A percentile compares a stretch with the other conserved stretches of the same genome.
Evolutionary conservation across 441 rosid genomes (phyloP).

Genomic region (Rhodomyrtus psidioides): DNA sequence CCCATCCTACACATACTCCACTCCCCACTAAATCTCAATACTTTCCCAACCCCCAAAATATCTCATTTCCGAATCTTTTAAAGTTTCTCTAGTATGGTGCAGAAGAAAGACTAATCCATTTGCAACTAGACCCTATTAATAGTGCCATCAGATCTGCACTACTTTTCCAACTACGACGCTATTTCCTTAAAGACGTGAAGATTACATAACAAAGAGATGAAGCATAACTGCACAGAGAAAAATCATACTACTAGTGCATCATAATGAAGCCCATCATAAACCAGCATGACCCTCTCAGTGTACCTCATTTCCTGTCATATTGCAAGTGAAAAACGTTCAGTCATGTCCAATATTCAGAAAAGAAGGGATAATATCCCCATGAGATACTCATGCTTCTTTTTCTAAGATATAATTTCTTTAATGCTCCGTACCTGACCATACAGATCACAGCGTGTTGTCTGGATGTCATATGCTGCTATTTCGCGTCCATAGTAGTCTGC

Average conservation of each 20-base stretch:
- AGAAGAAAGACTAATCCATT: background rate
- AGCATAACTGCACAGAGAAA: background rate
- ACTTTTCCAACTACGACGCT: background rate
- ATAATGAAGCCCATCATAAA: conserved; percentile 89
- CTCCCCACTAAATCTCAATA: background rate
- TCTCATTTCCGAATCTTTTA: background rate
- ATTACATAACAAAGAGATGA: background rate
- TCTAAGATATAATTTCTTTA: background rate
- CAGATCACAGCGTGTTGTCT: conserved; percentile 79
- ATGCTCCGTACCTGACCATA: conserved; percentile 71
- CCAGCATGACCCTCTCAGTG: conserved; percentile 73
- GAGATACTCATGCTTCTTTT: background rate
- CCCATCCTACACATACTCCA: background rate
- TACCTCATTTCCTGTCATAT: conserved; percentile 50
- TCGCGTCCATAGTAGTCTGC: conserved; percentile 73
- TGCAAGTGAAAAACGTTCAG: background rate
- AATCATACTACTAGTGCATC: conserved; percentile 81
- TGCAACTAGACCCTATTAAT: background rate
- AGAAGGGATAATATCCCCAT: background rate
- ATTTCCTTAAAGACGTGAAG: background rate
- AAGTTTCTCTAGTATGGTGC: background rate
- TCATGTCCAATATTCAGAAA: background rate
- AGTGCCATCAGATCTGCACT: background rate
- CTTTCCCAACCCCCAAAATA: background rate
- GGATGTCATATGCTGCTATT: conserved; percentile 88